phyloP scores from a whole-genome alignment of 2,329 filamentous ascomycete genomes.

The Sporothrix schenckii region DNA sequence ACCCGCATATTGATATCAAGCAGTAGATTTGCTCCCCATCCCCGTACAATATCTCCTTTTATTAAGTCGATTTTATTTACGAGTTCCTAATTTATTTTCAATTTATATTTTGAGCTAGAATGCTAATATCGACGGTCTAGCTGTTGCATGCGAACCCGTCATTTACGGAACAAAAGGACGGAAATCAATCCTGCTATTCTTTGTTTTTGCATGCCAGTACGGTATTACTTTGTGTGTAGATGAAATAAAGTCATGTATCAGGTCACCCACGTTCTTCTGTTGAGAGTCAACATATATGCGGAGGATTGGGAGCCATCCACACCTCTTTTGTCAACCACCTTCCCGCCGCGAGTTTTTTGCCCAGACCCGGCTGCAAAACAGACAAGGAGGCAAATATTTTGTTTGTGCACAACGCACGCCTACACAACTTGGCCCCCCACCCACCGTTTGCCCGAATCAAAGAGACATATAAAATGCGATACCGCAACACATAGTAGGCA shows the following conservation, averaged over 20 bases:
- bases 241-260: not conserved
- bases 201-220: not conserved
- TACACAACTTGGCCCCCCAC: not conserved
- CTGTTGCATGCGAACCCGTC: not conserved
- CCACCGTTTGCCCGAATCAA: not conserved
- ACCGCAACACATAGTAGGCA: not conserved
- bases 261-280: not conserved
- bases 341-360: not conserved
- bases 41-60: not conserved
- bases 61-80: not conserved
- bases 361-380: conserved; percentile 17
- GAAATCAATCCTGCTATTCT: conserved; percentile 7
- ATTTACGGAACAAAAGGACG: conserved; percentile 18
- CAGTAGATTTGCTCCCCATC: no score
- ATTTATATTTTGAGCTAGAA: not conserved
- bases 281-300: conserved; percentile 6
- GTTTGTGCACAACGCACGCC: conserved; percentile 3
- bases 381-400: conserved; percentile 9
- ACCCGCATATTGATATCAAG: not conserved
- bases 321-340: not conserved
- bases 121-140: not conserved
- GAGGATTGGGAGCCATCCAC: not conserved
- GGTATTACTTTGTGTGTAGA: not conserved
- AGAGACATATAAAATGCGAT: not conserved
- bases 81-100: not conserved